Evolutionary conservation across 441 rosid species (phyloP), one percentile per base, ranked within the genome.

Genomic region (Capsella rubella): DNA sequence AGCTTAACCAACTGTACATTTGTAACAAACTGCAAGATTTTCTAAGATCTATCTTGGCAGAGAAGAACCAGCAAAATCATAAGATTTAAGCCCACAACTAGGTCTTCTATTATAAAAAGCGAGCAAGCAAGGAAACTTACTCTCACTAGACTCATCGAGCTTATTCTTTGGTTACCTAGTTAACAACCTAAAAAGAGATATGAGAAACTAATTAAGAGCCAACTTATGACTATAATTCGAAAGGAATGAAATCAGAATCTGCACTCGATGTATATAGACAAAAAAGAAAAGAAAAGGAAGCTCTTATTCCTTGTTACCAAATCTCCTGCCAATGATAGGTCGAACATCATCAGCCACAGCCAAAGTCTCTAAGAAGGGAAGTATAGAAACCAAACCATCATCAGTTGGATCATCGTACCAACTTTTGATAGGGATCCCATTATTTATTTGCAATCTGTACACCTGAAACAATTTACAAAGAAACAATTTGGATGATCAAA

Each of bases 351-450:
- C 99, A 72, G 89, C 89, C 61, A 86, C 93, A 78, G 79, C 94
- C 87, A 95, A 81, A 65, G 86, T 87, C 84, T 90, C 99, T 77
- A 95, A 84, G 89, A 95, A 92, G 75, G 97, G 96, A 57, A 95
- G 95, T 69, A 95, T 86, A 10, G 96, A 82, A 35, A 92, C 78
- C 82, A 95, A 82, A 67, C 90, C 93, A 78, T 86, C 82, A 84
- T 95, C 99, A 27, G 87, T 83, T 69, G 94, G 88, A 80, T 95
- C 99, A 86, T 87, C 90, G 62, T 92, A 92, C 99, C 99, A 95
- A 84, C 99, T 95, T 89, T 84, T 85, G 75, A 95, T 95, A 34
- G 99, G 99, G 81, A 95, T 95, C 78, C 97, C 99, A 50, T 95
- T 95, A 82, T 89, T 86, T 77, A 92, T 82, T 86, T 95, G 99